Base-by-base conservation (phyloP, 768 basidiomycete species). In the Lentinus brumalis region DNA sequence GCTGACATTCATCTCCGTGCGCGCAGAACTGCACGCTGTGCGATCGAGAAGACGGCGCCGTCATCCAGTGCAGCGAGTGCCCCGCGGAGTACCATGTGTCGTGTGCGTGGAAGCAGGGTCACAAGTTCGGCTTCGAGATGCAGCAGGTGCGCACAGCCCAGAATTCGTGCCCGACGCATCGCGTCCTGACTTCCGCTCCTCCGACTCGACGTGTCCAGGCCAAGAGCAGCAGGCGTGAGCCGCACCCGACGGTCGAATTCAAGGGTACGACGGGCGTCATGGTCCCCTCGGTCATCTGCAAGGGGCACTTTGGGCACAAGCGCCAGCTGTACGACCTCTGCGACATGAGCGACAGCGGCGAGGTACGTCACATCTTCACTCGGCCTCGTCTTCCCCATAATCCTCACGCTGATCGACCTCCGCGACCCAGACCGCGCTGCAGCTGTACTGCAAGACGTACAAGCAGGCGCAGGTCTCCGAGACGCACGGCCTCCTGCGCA, bases 41-140 rank as follows among this genome's bases (percentile, higher is more conserved):
- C 71, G 78, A 83, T 41, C 79, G 84, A 58, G 71, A 75, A 8
- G 84, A 87, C 38, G 96, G 96, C 7, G 92, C 92, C 3, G 89
- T 91, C 42, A 79, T 96, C 31, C 84, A 86, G 45, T 99, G 97
- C 76, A 83, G 77, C 44, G 94, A 94, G 67, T 98, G 97, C 71
- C 73, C 76, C 15, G 84, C 81, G 53, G 86, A 91, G 65, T 94
- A 88, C 71, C 97, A 99, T 71, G 80, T 88, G 8, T 88, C 92
- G 0, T 99, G 97, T 72, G 97, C 94, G 18, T 98, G 93, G 92
- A 83, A 81, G 55, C 79, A 86, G 42, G 89, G 89, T 0, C 86
- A 89, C 76, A 88, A 81, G 65, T 95, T 98, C 66, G 95, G 93
- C 31, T 97, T 99, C 73, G 96, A 98, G 76, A 84, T 98, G 42